Evolutionary conservation across 768 basidiomycete genomes (phyloP), one percentile per base, ranked within the genome.

Genomic region (Dioszegia crocea): DNA sequence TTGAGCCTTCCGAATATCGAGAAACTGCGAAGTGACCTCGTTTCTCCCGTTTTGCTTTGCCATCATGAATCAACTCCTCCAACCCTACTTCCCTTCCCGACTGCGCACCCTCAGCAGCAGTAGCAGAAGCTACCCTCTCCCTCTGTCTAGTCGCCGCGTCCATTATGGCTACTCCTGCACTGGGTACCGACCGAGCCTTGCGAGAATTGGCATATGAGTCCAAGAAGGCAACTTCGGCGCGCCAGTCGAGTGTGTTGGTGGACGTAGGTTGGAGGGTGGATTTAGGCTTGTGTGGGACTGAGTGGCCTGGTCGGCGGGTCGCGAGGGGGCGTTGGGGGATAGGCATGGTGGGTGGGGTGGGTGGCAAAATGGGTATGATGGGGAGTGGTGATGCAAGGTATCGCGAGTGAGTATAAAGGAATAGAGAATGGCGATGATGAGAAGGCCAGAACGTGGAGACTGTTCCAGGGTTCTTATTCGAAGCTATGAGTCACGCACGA

Each of bases 321-420:
- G 70, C 63, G 52, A 68, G 68, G 39, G 65, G 67, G 39, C 67
- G 62, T 26, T 67, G 61, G 47, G 70, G 70, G 57, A 71, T 66
- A 19, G 70, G 70, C 70, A 71, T 71, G 17, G 39, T 66, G 52
- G 17, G 40, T 6, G 30, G 23, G 33, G 33, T 43, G 43, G 24
- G 21, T 16, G 56, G n/a, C 11, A 21, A 44, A 9, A 33, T 21
- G 16, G 41, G 9, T 38, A 31, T n/a, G 19, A 17, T 8, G 23
- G 56, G 31, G 16, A 14, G 17, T 14, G 17, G 48, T 27, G 30
- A 23, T 19, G 12, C 11, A 23, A 29, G 47, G 51, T 39, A 30
- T 53, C 49, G 31, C 49, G 49, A 14, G 21, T 11, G 10, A 23
- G 24, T 53, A 53, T 27, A 33, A 14, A 6, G 33, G 33, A 14